Conservation (phyloP, 2,329 filamentous ascomycete genomes). For the Didymella lethalis region DNA sequence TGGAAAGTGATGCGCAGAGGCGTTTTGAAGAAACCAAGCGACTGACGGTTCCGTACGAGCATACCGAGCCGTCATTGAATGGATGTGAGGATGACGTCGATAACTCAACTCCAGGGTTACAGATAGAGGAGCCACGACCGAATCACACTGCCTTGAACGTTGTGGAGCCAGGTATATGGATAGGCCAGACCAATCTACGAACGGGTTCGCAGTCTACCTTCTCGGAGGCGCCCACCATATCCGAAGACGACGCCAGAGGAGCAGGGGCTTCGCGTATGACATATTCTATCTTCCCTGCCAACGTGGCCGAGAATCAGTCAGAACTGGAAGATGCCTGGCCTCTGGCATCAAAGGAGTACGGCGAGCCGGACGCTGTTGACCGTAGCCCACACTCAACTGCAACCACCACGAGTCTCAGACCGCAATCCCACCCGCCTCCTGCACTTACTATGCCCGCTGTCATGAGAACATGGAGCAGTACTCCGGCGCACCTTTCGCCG, state of each 20-base stretch:
- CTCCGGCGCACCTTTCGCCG: neutral
- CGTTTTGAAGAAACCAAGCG: neutral
- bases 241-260: neutral
- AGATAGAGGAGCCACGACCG: neutral
- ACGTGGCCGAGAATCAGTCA: neutral
- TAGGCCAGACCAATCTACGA: neutral
- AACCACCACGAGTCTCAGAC: too few relatives aligned
- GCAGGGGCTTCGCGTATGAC: neutral
- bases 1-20: neutral
- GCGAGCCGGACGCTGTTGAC: too few relatives aligned
- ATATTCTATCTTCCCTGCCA: neutral
- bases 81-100: neutral
- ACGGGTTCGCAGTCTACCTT: neutral
- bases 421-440: neutral
- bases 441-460: neutral
- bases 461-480: neutral
- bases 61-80: neutral
- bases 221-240: neutral
- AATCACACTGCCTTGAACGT: neutral
- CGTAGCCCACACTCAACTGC: neutral
- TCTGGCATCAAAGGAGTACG: neutral
- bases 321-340: neutral
- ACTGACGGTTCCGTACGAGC: neutral
- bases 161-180: neutral
- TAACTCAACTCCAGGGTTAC: neutral